Conservation (phyloP, 495 filamentous ascomycete genomes). For the Xylaria bambusicola region DNA sequence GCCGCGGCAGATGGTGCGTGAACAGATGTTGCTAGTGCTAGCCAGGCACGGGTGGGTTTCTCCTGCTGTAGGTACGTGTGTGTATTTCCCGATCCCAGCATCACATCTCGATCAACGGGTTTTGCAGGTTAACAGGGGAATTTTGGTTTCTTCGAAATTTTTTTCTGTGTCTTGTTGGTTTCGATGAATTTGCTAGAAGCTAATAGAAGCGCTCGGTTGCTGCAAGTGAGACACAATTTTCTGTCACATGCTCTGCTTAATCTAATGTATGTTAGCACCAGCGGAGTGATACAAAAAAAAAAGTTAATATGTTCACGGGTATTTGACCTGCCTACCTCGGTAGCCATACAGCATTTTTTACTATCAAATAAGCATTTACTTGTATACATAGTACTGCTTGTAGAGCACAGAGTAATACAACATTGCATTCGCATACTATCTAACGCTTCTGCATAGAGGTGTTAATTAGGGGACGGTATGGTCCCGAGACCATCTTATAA, state of each 20-base stretch:
- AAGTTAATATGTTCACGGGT: too few species aligned
- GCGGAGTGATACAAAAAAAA: neutral
- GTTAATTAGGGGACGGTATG: too few species aligned
- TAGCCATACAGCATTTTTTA: too few species aligned
- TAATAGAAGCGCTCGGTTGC: conserved; percentile 2
- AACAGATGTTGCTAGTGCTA: conserved; percentile 9
- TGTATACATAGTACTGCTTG: too few species aligned
- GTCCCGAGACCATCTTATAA: conserved; percentile 1
- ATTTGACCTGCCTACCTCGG: too few species aligned
- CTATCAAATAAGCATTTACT: too few species aligned
- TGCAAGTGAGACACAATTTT: neutral
- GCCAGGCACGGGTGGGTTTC: conserved; percentile 14
- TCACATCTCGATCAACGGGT: conserved; percentile 8
- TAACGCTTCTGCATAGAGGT: too few species aligned
- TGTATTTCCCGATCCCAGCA: conserved; percentile 18
- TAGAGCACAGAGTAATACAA: too few species aligned
- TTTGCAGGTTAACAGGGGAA: neutral
- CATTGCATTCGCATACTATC: too few species aligned
- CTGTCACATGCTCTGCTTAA: neutral
- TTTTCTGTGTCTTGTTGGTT: neutral
- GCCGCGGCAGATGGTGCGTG: conserved; percentile 14
- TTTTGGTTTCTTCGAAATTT: neutral
- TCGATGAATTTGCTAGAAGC: neutral
- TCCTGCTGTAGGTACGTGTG: too few species aligned
- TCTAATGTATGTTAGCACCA: neutral